These are phyloP conservation scores for Hyaloscypha bicolor DNA, from an alignment of 495 filamentous ascomycete genomes.

Conservation along the genomic window DNA sequence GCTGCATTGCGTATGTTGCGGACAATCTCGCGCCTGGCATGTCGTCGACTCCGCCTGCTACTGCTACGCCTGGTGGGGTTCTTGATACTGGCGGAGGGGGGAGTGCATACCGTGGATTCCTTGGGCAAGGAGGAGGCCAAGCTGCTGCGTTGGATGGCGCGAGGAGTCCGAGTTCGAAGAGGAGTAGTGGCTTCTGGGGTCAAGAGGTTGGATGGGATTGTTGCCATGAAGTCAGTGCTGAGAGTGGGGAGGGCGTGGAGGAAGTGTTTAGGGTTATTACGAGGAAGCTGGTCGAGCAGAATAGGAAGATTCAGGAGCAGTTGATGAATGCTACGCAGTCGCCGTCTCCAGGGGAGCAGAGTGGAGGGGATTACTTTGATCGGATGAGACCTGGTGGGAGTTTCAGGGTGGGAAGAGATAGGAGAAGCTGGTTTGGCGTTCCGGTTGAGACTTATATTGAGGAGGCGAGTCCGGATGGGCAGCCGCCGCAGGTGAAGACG, in stretches of 20 bases:
- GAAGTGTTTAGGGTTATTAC: constrained; percentile 97
- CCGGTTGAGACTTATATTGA: constrained; percentile 47
- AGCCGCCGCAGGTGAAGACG: constrained; percentile 36
- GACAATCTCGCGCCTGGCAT: constrained; percentile 77
- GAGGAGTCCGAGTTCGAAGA: constrained; percentile 71
- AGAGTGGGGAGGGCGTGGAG: constrained; percentile 94
- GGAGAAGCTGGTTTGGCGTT: constrained; percentile 64
- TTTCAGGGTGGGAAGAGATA: constrained; percentile 63
- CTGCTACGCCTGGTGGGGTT: constrained; percentile 45
- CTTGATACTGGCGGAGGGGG: constrained; percentile 28
- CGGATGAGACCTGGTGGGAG: constrained; percentile 48
- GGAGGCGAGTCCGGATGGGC: constrained; percentile 31
- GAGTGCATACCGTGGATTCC: constrained; percentile 20
- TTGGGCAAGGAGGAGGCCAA: background rate
- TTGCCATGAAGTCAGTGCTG: constrained; percentile 94
- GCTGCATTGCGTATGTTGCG: constrained; percentile 91
- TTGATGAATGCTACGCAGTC: constrained; percentile 22
- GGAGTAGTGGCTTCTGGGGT: constrained; percentile 84
- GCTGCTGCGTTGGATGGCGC: constrained; percentile 42
- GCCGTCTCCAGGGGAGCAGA: constrained; percentile 20
- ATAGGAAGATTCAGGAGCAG: constrained; percentile 65
- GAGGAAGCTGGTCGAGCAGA: constrained; percentile 91
- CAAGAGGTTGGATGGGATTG: constrained; percentile 94
- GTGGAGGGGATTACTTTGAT: constrained; percentile 47
- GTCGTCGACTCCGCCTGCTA: constrained; percentile 65